Evolutionary conservation across 2,329 filamentous ascomycete genomes (phyloP).

Genomic region (Colletotrichum sp.): DNA sequence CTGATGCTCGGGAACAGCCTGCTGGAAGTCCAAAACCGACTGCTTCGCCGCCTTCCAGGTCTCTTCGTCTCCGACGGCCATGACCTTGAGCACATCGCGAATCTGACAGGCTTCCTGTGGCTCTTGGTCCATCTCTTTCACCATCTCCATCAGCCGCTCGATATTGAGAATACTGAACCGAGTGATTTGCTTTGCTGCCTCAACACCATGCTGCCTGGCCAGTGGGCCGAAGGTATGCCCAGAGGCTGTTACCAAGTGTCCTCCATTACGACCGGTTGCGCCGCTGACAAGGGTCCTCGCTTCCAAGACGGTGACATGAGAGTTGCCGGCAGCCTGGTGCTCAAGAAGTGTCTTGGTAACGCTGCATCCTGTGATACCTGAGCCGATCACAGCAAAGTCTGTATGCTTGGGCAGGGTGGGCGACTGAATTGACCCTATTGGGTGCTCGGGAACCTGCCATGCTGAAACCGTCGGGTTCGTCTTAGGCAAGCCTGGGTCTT

Average conservation of each 20-base stretch:
- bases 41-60: constrained; percentile 18
- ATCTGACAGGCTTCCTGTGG: background rate
- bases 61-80: constrained; percentile 23
- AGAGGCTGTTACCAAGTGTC: constrained; percentile 18
- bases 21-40: constrained; percentile 23
- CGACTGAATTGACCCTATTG: constrained; percentile 5
- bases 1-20: constrained; percentile 18
- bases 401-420: constrained; percentile 9
- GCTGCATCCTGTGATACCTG: constrained; percentile 37
- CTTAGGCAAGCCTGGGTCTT: constrained; percentile 38
- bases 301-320: constrained; percentile 28
- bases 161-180: constrained; percentile 13
- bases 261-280: constrained; percentile 35
- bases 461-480: constrained; percentile 38
- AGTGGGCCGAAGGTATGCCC: background rate
- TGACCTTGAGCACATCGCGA: constrained; percentile 24
- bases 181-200: constrained; percentile 11
- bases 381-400: constrained; percentile 40
- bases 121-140: constrained; percentile 8
- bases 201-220: constrained; percentile 3
- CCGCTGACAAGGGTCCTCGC: constrained; percentile 30
- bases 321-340: background rate
- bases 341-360: constrained; percentile 33
- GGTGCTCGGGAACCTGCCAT: constrained; percentile 27
- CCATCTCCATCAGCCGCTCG: background rate